Base-by-base conservation (phyloP, 306 rosid genomes). In the Prunus mume region DNA sequence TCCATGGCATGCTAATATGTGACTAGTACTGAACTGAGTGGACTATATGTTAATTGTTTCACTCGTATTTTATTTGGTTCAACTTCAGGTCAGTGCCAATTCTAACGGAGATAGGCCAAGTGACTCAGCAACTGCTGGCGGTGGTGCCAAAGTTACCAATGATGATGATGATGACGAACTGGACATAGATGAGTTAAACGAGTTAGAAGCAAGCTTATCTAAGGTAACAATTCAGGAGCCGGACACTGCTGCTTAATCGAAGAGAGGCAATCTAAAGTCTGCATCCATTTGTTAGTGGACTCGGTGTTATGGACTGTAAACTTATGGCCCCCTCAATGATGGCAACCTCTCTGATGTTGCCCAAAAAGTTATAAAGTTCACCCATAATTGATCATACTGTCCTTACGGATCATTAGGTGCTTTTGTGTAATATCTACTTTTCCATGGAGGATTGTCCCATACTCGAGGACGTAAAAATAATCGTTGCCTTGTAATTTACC, bases 191-290 rank as follows among this genome's bases (percentile, higher is more conserved):
- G 90, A 88, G 86, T 55, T 86, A 71, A 77, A 86, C 70, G 92
- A 86, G 76, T 51, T 88, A 68, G 90, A 88, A 80, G 90, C 90
- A 56, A 86, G 90, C 52, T 78, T 88, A 65, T 55, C 90, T 49
- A 84, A 74, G 83, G 73, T 83, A 41, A 77, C 90, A 46, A 82
- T 84, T 69, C 82, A 82, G 74, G 68, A 73, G 27, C 68, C 58
- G 3, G 77, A 28, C 7, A 61, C 25, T 14, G 6, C 22, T 58
- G 45, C 68, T 24, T 73, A 73, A 20, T 62, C 57, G 6, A 17
- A 3, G 43, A 45, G 55, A 18, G 66, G 15, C 28, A 17, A 2
- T n/a, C 38, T 10, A 10, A 55, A 56, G 76, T 38, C 54, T 57
- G 18, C 67, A 57, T 72, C 22, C 41, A 3, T 22, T 18, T 41